These are phyloP conservation scores for Themeda triandra DNA, from an alignment of 176 grass and related monocot species.

Conservation along the genomic window DNA sequence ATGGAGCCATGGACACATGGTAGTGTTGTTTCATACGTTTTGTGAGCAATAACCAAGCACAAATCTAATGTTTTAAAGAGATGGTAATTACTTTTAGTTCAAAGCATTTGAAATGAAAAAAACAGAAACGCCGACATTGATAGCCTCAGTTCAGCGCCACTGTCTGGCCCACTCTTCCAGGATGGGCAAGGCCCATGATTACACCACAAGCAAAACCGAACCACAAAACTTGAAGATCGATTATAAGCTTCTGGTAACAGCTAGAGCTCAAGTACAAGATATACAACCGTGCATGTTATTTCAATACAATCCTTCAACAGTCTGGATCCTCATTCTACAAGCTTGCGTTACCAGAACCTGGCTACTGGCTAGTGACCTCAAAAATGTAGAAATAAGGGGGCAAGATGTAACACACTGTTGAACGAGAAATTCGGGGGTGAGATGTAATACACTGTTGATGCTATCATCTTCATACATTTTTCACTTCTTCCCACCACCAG, in stretches of 20 bases:
- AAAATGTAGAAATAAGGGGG: neutral
- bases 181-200: too few relatives aligned
- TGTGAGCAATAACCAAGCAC: too few relatives aligned
- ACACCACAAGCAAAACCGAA: neutral
- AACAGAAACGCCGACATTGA: too few relatives aligned
- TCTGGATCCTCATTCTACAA: constrained; percentile 9
- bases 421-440: neutral
- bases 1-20: too few relatives aligned
- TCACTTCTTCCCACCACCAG: constrained; percentile 96
- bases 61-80: too few relatives aligned
- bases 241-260: neutral
- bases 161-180: too few relatives aligned
- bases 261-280: neutral
- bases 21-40: too few relatives aligned
- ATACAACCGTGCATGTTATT: constrained; percentile 15
- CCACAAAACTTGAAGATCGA: neutral
- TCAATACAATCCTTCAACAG: constrained; percentile 22
- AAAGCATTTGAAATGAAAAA: too few relatives aligned
- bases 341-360: neutral
- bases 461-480: neutral
- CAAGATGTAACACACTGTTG: neutral
- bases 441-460: neutral
- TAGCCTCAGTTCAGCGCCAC: too few relatives aligned
- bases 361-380: constrained; percentile 5
- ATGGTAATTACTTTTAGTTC: too few relatives aligned